A percentile compares a stretch with the other conserved stretches of the same genome.
Evolutionary conservation across 176 grass and related monocot genomes (phyloP).

Genomic region (Themeda triandra): DNA sequence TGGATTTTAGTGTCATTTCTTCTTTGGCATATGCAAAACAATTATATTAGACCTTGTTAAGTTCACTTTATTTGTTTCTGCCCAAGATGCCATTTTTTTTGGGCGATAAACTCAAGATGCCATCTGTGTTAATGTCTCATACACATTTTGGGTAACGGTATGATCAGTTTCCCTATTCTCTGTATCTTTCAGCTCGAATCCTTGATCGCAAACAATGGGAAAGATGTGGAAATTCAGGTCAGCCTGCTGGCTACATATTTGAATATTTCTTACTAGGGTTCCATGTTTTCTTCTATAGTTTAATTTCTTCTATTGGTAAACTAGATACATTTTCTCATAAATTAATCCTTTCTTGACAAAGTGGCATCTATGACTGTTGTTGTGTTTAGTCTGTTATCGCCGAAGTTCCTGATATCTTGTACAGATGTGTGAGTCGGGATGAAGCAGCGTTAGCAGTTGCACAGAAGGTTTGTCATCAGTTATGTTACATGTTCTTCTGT

Average conservation of each 20-base stretch:
- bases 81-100: background rate
- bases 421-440: conserved; percentile 80
- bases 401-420: conserved; percentile 88
- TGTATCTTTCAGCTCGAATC: conserved; percentile 61
- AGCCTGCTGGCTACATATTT: background rate
- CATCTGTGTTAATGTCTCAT: background rate
- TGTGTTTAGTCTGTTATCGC: conserved; percentile 71
- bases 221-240: conserved; percentile 87
- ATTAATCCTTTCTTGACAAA: background rate
- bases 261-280: conserved; percentile 17
- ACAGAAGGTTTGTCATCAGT: conserved; percentile 59
- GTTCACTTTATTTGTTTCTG: conserved; percentile 12
- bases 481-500: conserved; percentile 4
- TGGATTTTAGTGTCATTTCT: background rate
- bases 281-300: background rate
- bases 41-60: background rate
- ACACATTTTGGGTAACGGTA: background rate
- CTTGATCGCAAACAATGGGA: conserved; percentile 76
- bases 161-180: conserved; percentile 4
- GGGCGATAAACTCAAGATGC: no score
- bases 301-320: background rate
- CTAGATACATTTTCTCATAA: background rate
- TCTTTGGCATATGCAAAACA: background rate
- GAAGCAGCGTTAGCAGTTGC: conserved; percentile 83
- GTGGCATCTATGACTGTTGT: conserved; percentile 27